phyloP scores from a whole-genome alignment of 352 stramenopile species.

The Phytophthora constricta region DNA sequence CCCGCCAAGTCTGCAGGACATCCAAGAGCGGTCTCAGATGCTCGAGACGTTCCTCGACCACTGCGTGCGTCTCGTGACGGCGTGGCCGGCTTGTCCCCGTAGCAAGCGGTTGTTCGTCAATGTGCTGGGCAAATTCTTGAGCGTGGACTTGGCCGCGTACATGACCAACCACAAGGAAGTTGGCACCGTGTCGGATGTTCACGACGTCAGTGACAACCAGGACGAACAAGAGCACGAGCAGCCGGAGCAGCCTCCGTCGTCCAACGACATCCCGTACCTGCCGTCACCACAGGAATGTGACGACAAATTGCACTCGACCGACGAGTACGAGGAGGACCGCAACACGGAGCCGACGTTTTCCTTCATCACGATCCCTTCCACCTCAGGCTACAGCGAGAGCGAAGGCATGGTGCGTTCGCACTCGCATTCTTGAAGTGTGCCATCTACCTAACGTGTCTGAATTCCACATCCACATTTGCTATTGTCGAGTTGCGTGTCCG shows the following conservation, averaged over 20 bases:
- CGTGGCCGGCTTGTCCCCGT: slow-evolving; percentile 60
- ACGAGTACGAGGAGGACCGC: slow-evolving; percentile 34
- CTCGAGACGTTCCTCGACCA: slow-evolving; percentile 62
- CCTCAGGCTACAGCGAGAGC: slow-evolving; percentile 10
- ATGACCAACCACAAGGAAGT: slow-evolving; percentile 28
- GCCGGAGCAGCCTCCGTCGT: slow-evolving; percentile 22
- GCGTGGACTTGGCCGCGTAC: slow-evolving; percentile 46
- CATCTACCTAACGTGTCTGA: neutral
- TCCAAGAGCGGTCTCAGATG: slow-evolving; percentile 51
- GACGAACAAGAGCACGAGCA: slow-evolving; percentile 10
- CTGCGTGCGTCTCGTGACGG: slow-evolving; percentile 41
- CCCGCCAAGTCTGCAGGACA: slow-evolving; percentile 46
- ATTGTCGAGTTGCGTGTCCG: neutral
- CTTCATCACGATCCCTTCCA: slow-evolving; percentile 44
- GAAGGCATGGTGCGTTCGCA: slow-evolving; percentile 27
- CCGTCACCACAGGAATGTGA: slow-evolving; percentile 23
- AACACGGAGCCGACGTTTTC: slow-evolving; percentile 41
- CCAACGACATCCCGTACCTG: slow-evolving; percentile 20
- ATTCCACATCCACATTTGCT: neutral
- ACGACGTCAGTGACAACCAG: slow-evolving; percentile 13
- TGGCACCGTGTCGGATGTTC: slow-evolving; percentile 15
- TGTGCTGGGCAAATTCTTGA: slow-evolving; percentile 61
- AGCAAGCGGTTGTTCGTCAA: slow-evolving; percentile 47
- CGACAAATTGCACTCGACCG: slow-evolving; percentile 17
- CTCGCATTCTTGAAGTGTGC: slow-evolving; percentile 31